phyloP scores from a whole-genome alignment of 2,329 filamentous ascomycete genomes.

The Aspergillus versicolor region DNA sequence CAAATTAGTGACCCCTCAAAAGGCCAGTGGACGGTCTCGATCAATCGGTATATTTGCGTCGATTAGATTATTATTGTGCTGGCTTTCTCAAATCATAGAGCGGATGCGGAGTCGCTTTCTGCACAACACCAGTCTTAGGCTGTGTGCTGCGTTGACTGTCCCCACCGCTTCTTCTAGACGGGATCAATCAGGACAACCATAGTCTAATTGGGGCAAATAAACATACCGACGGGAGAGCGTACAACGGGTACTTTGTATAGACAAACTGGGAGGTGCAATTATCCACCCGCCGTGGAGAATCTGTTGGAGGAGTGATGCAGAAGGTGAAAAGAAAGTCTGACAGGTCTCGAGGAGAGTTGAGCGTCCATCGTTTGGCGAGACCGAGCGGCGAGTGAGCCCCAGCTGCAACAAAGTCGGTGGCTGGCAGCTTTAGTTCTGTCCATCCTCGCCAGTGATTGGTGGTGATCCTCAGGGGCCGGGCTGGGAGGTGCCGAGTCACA shows the following conservation, averaged over 20 bases:
- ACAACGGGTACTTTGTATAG: not conserved
- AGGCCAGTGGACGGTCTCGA: not conserved
- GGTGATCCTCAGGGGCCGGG: slow-evolving; percentile 18
- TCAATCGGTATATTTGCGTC: not conserved
- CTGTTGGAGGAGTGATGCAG: not conserved
- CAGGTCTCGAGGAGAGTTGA: not conserved
- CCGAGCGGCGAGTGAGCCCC: not conserved
- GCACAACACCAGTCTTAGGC: slow-evolving; percentile 20
- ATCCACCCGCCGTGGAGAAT: not conserved
- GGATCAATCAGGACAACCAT: not conserved
- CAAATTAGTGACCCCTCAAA: too few relatives aligned
- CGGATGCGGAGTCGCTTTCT: slow-evolving; percentile 18
- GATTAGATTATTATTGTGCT: not conserved
- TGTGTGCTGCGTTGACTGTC: slow-evolving; percentile 17
- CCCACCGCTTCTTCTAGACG: slow-evolving; percentile 14
- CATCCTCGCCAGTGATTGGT: slow-evolving; percentile 13
- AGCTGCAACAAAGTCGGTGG: slow-evolving; percentile 21
- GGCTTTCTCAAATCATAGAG: slow-evolving; percentile 13
- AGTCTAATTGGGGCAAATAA: not conserved
- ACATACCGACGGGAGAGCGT: not conserved
- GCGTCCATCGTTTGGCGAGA: slow-evolving; percentile 4
- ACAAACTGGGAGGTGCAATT: slow-evolving; percentile 4
- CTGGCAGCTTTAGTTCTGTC: slow-evolving; percentile 16
- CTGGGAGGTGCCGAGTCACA: not conserved
- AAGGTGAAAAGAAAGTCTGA: slow-evolving; percentile 1